phyloP scores from a whole-genome alignment of 2,329 filamentous ascomycete species.

The Tolypocladium tundrense region DNA sequence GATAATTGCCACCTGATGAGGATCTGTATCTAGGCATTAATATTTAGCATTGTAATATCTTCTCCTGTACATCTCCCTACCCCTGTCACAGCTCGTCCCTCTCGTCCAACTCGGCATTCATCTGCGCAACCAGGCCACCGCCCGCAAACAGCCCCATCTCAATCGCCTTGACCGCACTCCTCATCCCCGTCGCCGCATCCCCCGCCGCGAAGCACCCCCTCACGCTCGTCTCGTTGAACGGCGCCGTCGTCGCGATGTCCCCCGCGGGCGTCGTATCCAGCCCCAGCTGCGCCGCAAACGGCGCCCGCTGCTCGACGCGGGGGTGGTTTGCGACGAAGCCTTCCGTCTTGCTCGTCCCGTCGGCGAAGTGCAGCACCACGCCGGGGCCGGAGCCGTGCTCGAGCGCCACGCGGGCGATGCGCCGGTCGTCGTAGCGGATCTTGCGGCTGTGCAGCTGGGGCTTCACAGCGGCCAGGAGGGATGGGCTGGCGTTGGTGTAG shows the following conservation, averaged over 20 bases:
- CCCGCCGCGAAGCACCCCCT: neutral
- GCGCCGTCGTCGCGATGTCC: neutral
- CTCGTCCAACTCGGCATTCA: neutral
- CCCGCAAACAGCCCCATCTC: neutral
- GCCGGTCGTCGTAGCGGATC: neutral
- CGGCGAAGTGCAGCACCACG: neutral
- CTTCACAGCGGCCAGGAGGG: neutral
- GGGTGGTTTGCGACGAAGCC: neutral
- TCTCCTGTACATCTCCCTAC: neutral
- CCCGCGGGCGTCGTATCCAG: neutral
- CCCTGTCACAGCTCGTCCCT: neutral
- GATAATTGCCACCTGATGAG: neutral
- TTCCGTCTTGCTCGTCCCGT: neutral
- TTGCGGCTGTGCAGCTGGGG: neutral
- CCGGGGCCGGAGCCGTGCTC: neutral
- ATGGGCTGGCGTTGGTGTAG: neutral
- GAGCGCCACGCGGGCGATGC: neutral
- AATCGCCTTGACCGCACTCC: neutral
- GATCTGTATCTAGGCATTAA: neutral
- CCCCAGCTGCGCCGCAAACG: neutral
- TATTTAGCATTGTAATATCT: neutral
- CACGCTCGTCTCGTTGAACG: neutral
- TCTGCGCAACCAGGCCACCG: neutral
- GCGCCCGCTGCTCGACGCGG: neutral
- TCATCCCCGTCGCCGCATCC: neutral